Evolutionary conservation across 176 grass and related monocot species (phyloP), one percentile per base, ranked within the genome.

Genomic region (Stipa capillata): DNA sequence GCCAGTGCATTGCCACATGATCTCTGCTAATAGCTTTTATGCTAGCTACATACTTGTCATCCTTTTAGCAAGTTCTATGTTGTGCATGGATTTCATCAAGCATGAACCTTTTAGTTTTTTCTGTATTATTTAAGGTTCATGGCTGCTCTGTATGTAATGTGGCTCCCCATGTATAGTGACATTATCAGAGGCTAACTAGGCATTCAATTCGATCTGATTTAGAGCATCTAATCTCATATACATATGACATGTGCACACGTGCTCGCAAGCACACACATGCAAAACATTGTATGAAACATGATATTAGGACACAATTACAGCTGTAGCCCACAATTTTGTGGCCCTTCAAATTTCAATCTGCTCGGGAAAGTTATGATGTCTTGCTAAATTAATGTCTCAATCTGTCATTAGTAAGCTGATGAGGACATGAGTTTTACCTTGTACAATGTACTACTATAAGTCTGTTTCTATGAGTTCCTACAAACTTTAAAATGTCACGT

Each of bases 401-500:
- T 42, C 18, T 72, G 2, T 43, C 65, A 28, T 69, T 45, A 45
- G 23, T 45, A 25, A 69, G 6, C 24, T n/a, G n/a, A n/a, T n/a
- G n/a, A 44, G 2, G 24, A 57, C 13, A 23, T 49, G 2, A 16
- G 4, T 62, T 62, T 9, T 8, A 28, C 29, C 15, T n/a, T 71
- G 24, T 60, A 31, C 7, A 56, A 21, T 62, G 24, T 20, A 32
- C 67, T 60, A 60, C 16, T 9, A 70, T 31, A 7, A n/a, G 5
- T 52, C 2, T 60, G 32, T 39, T 79, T 79, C 43, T 2, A 53
- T 43, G 57, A 64, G 2, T 33, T 54, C 45, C 9, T 78, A 51
- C 17, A 56, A 56, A 66, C 33, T 44, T 69, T 72, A 14, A 34
- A 76, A 85, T 79, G 14, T 57, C n/a, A 51, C 44, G 33, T 70